Evolutionary conservation across 306 rosid species (phyloP), one percentile per base, ranked within the genome.

Genomic region (Psophocarpus tetragonolobus): DNA sequence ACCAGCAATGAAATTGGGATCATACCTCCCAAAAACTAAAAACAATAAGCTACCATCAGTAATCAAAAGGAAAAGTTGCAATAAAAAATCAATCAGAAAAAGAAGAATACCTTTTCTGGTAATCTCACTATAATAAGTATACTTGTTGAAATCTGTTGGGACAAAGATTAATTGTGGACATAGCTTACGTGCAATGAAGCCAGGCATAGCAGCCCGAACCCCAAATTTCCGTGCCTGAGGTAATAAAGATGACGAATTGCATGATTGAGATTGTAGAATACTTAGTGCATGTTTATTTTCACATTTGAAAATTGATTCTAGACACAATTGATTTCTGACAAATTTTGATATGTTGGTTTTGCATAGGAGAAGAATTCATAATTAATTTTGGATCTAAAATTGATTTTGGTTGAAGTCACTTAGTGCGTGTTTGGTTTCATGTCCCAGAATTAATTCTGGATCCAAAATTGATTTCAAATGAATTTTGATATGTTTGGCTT

Each of bases 181-280:
- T 65, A 95, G 81, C 84, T 85, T 95, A 45, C 87, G 83, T 15
- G 97, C 97, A 86, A 92, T 95, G 80, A 95, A 95, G 20, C 98
- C 98, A 61, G 98, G 98, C 98, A 95, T 95, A 61, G 97, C 97
- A 82, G 97, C 90, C 72, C 98, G 93, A 88, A 95, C 97, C 33
- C 98, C 98, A 68, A 84, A 95, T 76, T 84, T 95, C 77, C 97
- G 85, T 3, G 98, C 98, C 98, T 94, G 32, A 73, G 3, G 8
- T 68, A 68, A 82, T 35, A 48, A 76, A 51, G 47, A 56, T 45
- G 7, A 41, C 14, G 56, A 73, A 13, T 60, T 54, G 39, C 60
- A 26, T 15, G 78, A 47, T 61, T 73, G n/a, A 35, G 21, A 65
- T 38, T 35, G 21, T 24, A 50, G 42, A 23, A 67, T 50, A 14